phyloP scores from a whole-genome alignment of 768 basidiomycete species.

The Collybiopsis luxurians region DNA sequence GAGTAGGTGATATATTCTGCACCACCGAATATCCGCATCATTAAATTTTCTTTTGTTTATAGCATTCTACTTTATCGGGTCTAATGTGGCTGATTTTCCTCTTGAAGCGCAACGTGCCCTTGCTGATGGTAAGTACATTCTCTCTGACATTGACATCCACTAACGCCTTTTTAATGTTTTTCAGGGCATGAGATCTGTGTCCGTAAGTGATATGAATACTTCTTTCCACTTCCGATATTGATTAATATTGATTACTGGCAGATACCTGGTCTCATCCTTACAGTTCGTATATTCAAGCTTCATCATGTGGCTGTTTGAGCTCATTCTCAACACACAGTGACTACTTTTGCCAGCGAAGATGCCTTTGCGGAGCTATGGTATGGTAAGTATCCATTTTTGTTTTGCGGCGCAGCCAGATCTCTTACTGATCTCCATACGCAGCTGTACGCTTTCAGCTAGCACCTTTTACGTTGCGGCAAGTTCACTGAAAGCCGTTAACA shows the following conservation, averaged over 20 bases:
- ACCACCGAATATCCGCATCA: background rate
- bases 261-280: conserved; percentile 59
- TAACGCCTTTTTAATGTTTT: background rate
- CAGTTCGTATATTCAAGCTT: conserved; percentile 31
- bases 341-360: conserved; percentile 55
- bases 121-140: conserved; percentile 37
- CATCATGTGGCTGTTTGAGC: background rate
- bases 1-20: conserved; percentile 33
- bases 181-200: conserved; percentile 57
- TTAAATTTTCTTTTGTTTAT: background rate
- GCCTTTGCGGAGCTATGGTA: conserved; percentile 82
- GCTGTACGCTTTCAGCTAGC: background rate
- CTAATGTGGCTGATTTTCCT: conserved; percentile 57
- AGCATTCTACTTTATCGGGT: conserved; percentile 66
- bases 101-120: conserved; percentile 52
- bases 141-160: background rate
- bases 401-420: background rate
- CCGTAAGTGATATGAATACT: conserved; percentile 41
- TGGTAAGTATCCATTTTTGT: conserved; percentile 38
- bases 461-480: background rate
- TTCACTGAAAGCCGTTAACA: background rate
- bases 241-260: conserved; percentile 15
- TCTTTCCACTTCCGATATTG: conserved; percentile 1
- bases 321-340: conserved; percentile 37
- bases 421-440: background rate